These are phyloP conservation scores for Pestalotiopsis fici DNA, from an alignment of 2,329 filamentous ascomycete genomes.

Conservation along the genomic window DNA sequence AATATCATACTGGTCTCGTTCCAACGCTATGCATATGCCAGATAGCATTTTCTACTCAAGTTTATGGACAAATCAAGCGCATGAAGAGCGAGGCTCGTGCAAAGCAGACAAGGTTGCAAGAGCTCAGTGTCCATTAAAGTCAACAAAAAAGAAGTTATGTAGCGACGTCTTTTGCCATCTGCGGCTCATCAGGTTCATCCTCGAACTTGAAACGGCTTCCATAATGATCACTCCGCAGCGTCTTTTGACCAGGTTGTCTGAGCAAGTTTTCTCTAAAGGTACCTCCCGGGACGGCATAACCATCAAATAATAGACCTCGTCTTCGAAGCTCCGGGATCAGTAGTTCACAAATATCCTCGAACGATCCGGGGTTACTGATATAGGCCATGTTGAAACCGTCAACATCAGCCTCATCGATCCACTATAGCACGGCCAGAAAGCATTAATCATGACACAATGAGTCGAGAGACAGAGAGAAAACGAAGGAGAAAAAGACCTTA, in stretches of 20 bases:
- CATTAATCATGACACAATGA: too few relatives aligned
- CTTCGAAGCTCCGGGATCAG: neutral
- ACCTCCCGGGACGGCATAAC: slow-evolving; percentile 11
- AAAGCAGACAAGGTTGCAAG: too few relatives aligned
- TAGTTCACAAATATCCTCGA: slow-evolving; percentile 1
- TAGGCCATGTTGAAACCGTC: slow-evolving; percentile 7
- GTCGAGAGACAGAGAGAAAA: too few relatives aligned
- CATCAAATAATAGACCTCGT: slow-evolving; percentile 8
- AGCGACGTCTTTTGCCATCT: neutral
- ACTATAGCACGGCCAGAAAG: neutral
- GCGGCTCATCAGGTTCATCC: slow-evolving; percentile 2
- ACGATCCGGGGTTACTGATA: slow-evolving; percentile 3
- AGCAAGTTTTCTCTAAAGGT: slow-evolving; percentile 12
- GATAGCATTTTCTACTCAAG: neutral
- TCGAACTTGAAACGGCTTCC: slow-evolving; percentile 10
- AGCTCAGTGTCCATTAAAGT: too few relatives aligned
- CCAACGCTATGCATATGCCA: too few relatives aligned
- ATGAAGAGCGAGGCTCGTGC: too few relatives aligned
- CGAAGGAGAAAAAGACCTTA: neutral
- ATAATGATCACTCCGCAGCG: slow-evolving; percentile 8
- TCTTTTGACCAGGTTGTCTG: slow-evolving; percentile 8
- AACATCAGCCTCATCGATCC: slow-evolving; percentile 4
- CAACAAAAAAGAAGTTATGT: neutral
- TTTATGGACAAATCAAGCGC: too few relatives aligned
- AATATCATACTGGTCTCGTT: neutral